phyloP scores from a whole-genome alignment of 2,329 filamentous ascomycete species.

The Ophiosphaerella herpotricha region DNA sequence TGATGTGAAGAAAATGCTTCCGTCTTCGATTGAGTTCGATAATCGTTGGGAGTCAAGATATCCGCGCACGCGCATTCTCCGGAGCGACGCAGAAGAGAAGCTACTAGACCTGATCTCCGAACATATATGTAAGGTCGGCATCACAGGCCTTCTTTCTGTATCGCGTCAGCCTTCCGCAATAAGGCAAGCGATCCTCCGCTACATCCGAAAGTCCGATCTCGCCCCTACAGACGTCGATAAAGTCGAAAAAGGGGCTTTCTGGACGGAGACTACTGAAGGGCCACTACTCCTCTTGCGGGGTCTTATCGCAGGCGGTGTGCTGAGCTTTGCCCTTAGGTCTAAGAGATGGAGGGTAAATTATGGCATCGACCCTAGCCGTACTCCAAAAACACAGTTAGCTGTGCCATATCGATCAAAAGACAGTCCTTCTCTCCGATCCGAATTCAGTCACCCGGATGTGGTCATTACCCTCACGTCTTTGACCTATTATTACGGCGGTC shows the following conservation, averaged over 20 bases:
- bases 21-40: conserved; percentile 48
- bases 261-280: conserved; percentile 33
- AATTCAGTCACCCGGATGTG: conserved; percentile 63
- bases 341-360: conserved; percentile 70
- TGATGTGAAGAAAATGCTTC: conserved; percentile 27
- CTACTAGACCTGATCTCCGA: conserved; percentile 28
- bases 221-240: conserved; percentile 30
- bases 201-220: conserved; percentile 49
- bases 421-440: conserved; percentile 62
- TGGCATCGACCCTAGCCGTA: conserved; percentile 52
- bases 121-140: conserved; percentile 51
- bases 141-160: conserved; percentile 50
- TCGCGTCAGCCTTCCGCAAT: conserved; percentile 34
- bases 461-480: conserved; percentile 8
- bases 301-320: conserved; percentile 44
- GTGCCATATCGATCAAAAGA: conserved; percentile 71
- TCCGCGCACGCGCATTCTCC: conserved; percentile 55
- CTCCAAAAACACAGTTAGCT: conserved; percentile 57
- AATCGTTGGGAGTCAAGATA: conserved; percentile 42
- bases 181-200: conserved; percentile 42
- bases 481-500: conserved; percentile 67
- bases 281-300: conserved; percentile 52
- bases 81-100: conserved; percentile 36
- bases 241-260: conserved; percentile 28
- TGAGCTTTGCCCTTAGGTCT: conserved; percentile 57